Evolutionary conservation across 805 yeast species (phyloP).

Genomic region (Teunomyces panamensis): DNA sequence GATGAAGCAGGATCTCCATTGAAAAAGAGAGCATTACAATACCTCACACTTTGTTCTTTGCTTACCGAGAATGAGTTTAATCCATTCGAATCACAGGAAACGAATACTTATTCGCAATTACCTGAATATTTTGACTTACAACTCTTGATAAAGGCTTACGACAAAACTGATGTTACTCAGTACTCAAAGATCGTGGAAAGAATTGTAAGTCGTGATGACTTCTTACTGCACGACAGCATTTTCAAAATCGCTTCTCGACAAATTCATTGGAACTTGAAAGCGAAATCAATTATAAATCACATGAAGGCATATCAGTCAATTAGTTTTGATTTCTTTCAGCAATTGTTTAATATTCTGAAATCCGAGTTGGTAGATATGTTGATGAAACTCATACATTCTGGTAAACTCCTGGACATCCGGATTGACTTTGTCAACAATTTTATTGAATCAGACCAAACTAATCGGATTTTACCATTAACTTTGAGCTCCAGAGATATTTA

Average conservation of each 20-base stretch:
- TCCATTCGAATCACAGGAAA: slow-evolving; percentile 73
- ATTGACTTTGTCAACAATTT: slow-evolving; percentile 27
- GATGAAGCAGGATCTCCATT: slow-evolving; percentile 45
- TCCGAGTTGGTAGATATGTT: slow-evolving; percentile 26
- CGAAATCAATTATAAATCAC: slow-evolving; percentile 27
- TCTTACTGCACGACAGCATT: slow-evolving; percentile 27
- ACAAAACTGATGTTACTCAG: slow-evolving; percentile 22
- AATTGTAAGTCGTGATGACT: slow-evolving; percentile 20
- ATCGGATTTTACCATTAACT: slow-evolving; percentile 14
- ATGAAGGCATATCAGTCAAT: slow-evolving; percentile 30
- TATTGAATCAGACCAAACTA: slow-evolving; percentile 12
- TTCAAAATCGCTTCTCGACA: slow-evolving; percentile 24
- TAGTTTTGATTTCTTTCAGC: slow-evolving; percentile 23
- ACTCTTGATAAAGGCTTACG: slow-evolving; percentile 27
- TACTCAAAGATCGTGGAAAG: slow-evolving; percentile 14
- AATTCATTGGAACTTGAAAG: slow-evolving; percentile 28
- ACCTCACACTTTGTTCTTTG: slow-evolving; percentile 58
- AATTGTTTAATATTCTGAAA: slow-evolving; percentile 16
- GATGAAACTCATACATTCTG: slow-evolving; percentile 26
- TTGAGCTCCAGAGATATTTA: slow-evolving; percentile 20
- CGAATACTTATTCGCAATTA: slow-evolving; percentile 46
- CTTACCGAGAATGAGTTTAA: slow-evolving; percentile 64
- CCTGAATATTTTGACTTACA: slow-evolving; percentile 29
- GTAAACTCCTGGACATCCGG: slow-evolving; percentile 25
- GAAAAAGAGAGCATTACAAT: slow-evolving; percentile 56